Evolutionary conservation across 1,139 yeast genomes (phyloP), one percentile per base, ranked within the genome.

Genomic region (Diutina rugosa): DNA sequence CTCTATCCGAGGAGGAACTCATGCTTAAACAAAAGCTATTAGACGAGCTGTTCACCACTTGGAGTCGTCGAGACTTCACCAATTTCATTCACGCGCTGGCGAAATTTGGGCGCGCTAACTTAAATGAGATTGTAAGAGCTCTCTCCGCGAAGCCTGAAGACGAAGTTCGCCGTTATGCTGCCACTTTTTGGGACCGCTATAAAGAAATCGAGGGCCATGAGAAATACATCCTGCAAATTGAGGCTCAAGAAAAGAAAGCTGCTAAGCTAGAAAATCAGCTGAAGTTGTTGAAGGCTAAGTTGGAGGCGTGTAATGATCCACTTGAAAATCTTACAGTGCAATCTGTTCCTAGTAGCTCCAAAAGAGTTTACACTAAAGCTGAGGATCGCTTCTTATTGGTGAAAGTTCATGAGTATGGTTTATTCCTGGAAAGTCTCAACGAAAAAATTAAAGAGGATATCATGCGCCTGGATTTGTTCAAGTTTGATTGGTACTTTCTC

Each of bases 271-370:
- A 71, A 55, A 75, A 78, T 55, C 98, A 91, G 66, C 85, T 85
- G 63, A 80, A 78, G 59, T 71, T 90, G 16, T 73, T 93, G 54
- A 77, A 77, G 16, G 72, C 72, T 54, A 91, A 91, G 66, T 78
- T 93, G 62, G 81, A 78, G 56, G 77, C 77, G 57, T 77, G 81
- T 57, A 74, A 75, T 14, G 85, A 85, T 56, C 97, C 98, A 1
- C 69, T 90, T 56, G 86, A 87, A 59, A 90, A 90, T 58, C 71
- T 93, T 68, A 76, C 73, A 29, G 84, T 93, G 49, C 86, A 81
- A 57, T 90, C 90, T 63, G 97, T 97, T 0, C 95, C 96, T n/a
- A 90, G 90, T 65, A 90, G 90, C 66, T 90, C 97, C 46, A 87
- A 90, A 64, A 74, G 95, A 63, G 80, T 89, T 6, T 93, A 90